Evolutionary conservation across 1,139 yeast genomes (phyloP).

Genomic region (Blastobotrys persicus): DNA sequence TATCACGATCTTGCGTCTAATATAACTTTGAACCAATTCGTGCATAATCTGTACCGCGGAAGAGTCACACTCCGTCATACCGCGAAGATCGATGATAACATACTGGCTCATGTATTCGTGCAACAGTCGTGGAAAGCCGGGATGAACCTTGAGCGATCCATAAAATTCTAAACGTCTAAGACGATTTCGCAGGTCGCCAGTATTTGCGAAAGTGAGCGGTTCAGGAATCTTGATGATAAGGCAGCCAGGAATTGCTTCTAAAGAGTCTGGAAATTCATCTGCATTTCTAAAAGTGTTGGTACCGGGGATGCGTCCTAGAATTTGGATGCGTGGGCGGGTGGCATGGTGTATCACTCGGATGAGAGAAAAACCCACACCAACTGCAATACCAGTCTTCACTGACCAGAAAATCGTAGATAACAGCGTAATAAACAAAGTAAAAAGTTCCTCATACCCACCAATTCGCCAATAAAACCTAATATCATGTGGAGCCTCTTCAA

Average conservation of each 20-base stretch:
- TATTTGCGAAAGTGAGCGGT: conserved; percentile 88
- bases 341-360: conserved; percentile 81
- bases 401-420: conserved; percentile 74
- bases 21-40: conserved; percentile 54
- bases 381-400: conserved; percentile 83
- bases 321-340: conserved; percentile 84
- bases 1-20: conserved; percentile 57
- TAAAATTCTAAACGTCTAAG: conserved; percentile 75
- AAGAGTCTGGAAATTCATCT: conserved; percentile 44
- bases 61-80: conserved; percentile 85
- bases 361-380: conserved; percentile 79
- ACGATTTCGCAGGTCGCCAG: conserved; percentile 76
- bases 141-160: conserved; percentile 83
- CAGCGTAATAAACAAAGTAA: conserved; percentile 71
- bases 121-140: conserved; percentile 64
- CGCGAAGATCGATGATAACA: conserved; percentile 78
- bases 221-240: conserved; percentile 86
- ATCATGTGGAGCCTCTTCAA: conserved; percentile 88
- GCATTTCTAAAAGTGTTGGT: conserved; percentile 77
- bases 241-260: conserved; percentile 80
- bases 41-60: conserved; percentile 76
- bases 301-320: conserved; percentile 77
- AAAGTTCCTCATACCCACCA: conserved; percentile 72
- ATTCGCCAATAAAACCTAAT: conserved; percentile 69
- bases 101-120: conserved; percentile 56